A percentile compares a stretch with the other conserved stretches of the same genome.
These are phyloP conservation scores for Chlorella variabilis DNA, from an alignment of 163 green algal species.

Conservation along the genomic window DNA sequence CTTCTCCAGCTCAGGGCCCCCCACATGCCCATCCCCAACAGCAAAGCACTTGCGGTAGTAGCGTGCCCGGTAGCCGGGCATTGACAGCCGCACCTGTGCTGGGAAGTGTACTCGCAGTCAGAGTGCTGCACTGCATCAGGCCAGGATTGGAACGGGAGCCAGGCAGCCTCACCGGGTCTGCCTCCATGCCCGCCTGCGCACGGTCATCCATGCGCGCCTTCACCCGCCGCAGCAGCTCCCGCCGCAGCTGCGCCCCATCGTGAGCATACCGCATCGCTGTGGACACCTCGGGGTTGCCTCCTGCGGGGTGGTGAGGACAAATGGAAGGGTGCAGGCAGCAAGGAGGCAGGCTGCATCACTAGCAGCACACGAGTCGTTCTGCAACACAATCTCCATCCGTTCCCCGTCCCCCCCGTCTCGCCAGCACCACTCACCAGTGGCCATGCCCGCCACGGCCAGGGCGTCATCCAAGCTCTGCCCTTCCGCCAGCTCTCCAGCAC, in stretches of 20 bases:
- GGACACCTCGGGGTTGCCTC: background rate
- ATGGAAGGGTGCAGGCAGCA: background rate
- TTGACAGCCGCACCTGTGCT: conserved; percentile 79
- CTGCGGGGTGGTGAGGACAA: no score
- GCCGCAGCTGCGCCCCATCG: conserved; percentile 19
- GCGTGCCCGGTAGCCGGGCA: conserved; percentile 87
- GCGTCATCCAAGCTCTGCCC: conserved; percentile 38
- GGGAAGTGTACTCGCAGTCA: background rate
- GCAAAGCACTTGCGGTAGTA: conserved; percentile 81
- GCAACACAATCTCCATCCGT: no score
- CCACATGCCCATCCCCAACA: background rate
- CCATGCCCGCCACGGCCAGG: background rate
- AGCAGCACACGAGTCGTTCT: no score
- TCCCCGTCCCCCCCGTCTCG: no score
- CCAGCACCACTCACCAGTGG: background rate
- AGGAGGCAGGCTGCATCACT: background rate
- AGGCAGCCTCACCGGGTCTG: conserved; percentile 40
- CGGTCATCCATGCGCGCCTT: conserved; percentile 18
- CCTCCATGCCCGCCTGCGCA: conserved; percentile 28
- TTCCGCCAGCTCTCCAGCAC: conserved; percentile 40
- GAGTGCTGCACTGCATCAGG: background rate
- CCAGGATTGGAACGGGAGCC: no score
- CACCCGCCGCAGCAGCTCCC: conserved; percentile 35
- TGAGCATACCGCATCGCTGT: background rate
- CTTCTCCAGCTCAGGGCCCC: conserved; percentile 21